These are phyloP conservation scores for Pythium grandisporangium DNA, from an alignment of 352 stramenopile genomes.

Conservation along the genomic window DNA sequence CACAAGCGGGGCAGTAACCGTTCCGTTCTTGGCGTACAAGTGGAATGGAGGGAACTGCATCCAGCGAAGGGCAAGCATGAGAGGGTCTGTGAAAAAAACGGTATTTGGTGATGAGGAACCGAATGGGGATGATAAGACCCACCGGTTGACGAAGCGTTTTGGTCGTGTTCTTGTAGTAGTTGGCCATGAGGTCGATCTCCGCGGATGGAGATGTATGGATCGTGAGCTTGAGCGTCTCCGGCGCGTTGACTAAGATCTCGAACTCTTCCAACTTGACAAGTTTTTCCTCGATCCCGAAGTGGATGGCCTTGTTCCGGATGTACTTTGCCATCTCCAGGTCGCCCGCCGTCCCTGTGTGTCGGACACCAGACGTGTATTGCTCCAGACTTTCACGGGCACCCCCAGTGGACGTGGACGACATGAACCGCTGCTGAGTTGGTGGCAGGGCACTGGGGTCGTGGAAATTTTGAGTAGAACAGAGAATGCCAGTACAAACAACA, in stretches of 20 bases:
- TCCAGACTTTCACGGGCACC: slow-evolving; percentile 63
- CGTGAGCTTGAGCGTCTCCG: slow-evolving; percentile 44
- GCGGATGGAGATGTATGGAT: slow-evolving; percentile 9
- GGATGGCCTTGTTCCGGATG: slow-evolving; percentile 56
- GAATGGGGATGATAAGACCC: too few species aligned
- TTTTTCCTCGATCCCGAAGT: slow-evolving; percentile 67
- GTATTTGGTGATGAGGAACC: too few species aligned
- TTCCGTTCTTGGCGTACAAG: slow-evolving; percentile 76
- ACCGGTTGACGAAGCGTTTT: slow-evolving; percentile 23
- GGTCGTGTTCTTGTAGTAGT: slow-evolving; percentile 22
- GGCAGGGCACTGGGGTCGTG: slow-evolving; percentile 65
- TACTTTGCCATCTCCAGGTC: slow-evolving; percentile 73
- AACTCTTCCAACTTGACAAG: slow-evolving; percentile 79
- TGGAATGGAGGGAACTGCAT: slow-evolving; percentile 52
- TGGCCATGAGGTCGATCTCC: slow-evolving; percentile 20
- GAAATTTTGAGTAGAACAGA: too few species aligned
- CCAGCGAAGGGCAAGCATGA: slow-evolving; percentile 5
- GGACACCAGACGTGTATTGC: slow-evolving; percentile 49
- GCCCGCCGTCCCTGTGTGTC: slow-evolving; percentile 49
- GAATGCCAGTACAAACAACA: background rate
- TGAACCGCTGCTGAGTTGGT: slow-evolving; percentile 70
- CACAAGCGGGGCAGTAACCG: slow-evolving; percentile 37
- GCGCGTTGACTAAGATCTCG: slow-evolving; percentile 70
- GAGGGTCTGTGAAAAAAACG: slow-evolving; percentile 1
- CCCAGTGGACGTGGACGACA: slow-evolving; percentile 51